Evolutionary conservation across 306 rosid genomes (phyloP), one percentile per base, ranked within the genome.

Genomic region (Begonia loranthoides): DNA sequence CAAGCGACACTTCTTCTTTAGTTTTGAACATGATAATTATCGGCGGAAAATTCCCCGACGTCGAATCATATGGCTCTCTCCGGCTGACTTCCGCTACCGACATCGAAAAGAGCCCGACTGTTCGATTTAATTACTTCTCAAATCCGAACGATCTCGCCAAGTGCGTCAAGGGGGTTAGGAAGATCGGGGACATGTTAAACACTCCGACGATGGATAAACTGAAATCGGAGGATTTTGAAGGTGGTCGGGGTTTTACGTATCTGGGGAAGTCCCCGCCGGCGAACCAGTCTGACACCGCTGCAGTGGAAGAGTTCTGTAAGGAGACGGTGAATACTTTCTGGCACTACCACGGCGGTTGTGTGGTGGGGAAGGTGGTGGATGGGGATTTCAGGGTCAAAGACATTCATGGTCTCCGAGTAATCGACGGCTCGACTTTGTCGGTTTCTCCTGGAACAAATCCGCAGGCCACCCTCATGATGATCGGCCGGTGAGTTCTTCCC

Each of bases 311-410:
- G 4, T 57, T 56, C 10, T 71, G 72, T 15, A 47, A 22, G 12
- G 15, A 2, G 4, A 50, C 73, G 3, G 24, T 55, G 28, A 40
- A 63, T 0, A 68, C 67, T 17, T 50, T 50, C 47, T 61, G 73
- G 73, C 73, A 68, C 44, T 68, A 68, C 15, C 73, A 68, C 22
- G 73, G 73, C 1, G 73, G 63, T 7, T 68, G 73, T 34, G 10
- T 28, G 5, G 59, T 57, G 6, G 73, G 73, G n/a, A 61, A 61
- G 44, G 73, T 68, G 1, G 67, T 68, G 4, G 73, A 68, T 14
- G 63, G 15, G 15, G 53, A 68, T 15, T 68, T 61, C 34, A 41
- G 41, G 15, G 67, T 61, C 2, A 55, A 45, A 4, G 73, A 63
- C 38, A 19, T 56, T 0, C 6, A 61, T 3, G 34, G 56, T 1